Conservation (phyloP, 2,329 filamentous ascomycete genomes). For the Shiraia bambusicola region DNA sequence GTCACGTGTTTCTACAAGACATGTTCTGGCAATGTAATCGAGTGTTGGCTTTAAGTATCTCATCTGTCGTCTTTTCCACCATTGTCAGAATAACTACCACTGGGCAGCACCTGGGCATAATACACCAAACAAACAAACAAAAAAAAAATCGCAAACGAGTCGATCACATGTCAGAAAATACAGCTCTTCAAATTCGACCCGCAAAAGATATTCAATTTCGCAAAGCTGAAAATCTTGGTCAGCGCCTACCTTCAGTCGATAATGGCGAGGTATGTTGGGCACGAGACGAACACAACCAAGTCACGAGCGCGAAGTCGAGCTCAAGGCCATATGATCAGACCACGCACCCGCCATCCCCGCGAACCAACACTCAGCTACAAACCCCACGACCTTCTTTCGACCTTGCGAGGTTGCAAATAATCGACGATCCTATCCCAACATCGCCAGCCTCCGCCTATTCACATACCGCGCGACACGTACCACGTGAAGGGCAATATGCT, state of each 20-base stretch:
- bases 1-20: too few relatives aligned
- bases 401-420: conserved; percentile 2
- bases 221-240: neutral
- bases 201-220: neutral
- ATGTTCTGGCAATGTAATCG: too few relatives aligned
- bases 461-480: conserved; percentile 9
- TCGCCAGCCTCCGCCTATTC: conserved; percentile 10
- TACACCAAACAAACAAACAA: too few relatives aligned
- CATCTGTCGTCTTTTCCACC: too few relatives aligned
- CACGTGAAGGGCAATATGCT: conserved; percentile 9
- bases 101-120: too few relatives aligned
- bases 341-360: conserved; percentile 10
- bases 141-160: too few relatives aligned
- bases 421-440: conserved; percentile 3
- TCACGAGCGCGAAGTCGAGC: conserved; percentile 14
- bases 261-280: conserved; percentile 3
- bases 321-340: conserved; percentile 13
- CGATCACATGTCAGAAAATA: too few relatives aligned
- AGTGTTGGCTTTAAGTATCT: too few relatives aligned
- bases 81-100: too few relatives aligned
- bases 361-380: neutral
- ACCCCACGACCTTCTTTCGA: conserved; percentile 5
- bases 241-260: neutral
- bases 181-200: too few relatives aligned
- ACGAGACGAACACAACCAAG: conserved; percentile 7